These are phyloP conservation scores for Fennellomyces sp. DNA, from an alignment of 371 early-diverging fungal species.

Conservation along the genomic window DNA sequence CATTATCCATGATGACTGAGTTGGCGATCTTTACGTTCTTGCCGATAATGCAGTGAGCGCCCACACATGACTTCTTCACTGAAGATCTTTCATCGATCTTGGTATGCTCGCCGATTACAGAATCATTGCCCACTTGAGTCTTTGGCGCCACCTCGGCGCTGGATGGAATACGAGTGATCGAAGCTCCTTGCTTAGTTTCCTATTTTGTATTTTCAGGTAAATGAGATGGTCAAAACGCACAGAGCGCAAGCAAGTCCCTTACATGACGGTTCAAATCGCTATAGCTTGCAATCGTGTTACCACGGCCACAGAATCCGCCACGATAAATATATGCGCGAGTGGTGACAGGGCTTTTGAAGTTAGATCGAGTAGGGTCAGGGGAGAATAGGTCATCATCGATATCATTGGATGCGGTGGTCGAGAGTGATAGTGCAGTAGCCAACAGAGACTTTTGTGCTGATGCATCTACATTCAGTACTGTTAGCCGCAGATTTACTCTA, in stretches of 20 bases:
- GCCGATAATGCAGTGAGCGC: conserved; percentile 91
- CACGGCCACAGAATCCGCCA: conserved; percentile 70
- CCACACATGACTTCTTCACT: conserved; percentile 92
- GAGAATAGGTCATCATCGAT: conserved; percentile 28
- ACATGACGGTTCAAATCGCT: conserved; percentile 86
- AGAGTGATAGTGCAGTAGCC: conserved; percentile 48
- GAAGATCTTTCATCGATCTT: conserved; percentile 90
- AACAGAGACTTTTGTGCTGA: conserved; percentile 29
- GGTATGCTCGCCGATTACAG: conserved; percentile 86
- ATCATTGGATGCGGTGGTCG: conserved; percentile 44
- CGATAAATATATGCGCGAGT: conserved; percentile 51
- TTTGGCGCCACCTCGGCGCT: conserved; percentile 66
- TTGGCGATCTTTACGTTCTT: conserved; percentile 93
- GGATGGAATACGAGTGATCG: conserved; percentile 60
- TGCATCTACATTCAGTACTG: conserved; percentile 29
- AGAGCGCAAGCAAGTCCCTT: conserved; percentile 23
- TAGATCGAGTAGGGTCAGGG: conserved; percentile 27
- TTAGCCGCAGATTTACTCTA: background rate
- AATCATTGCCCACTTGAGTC: conserved; percentile 89
- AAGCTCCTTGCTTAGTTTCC: conserved; percentile 60
- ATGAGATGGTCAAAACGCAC: too few relatives aligned
- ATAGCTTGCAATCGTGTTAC: conserved; percentile 83
- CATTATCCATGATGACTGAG: conserved; percentile 94
- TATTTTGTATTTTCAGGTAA: conserved; percentile 19
- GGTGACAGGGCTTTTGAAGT: conserved; percentile 50